A percentile compares a stretch with the other conserved stretches of the same genome.
These are phyloP conservation scores for Prunus kanzakura DNA, from an alignment of 306 rosid genomes.

Conservation along the genomic window DNA sequence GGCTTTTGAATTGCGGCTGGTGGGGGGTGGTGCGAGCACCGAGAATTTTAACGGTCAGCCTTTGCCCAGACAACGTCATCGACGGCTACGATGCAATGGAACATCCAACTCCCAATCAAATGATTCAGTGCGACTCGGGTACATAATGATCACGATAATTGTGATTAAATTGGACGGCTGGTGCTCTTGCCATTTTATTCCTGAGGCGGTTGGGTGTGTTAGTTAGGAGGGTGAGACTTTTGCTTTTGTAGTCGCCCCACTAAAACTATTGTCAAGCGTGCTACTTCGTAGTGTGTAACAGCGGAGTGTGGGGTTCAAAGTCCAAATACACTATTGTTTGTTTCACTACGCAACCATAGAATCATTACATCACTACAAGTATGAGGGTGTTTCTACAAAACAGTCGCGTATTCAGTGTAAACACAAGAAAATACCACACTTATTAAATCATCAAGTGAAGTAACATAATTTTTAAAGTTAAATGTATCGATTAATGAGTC, in stretches of 20 bases:
- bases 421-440: too few relatives aligned
- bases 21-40: background rate
- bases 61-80: background rate
- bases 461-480: too few relatives aligned
- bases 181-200: background rate
- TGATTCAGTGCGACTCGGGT: background rate
- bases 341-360: background rate
- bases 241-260: background rate
- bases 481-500: too few relatives aligned
- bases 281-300: background rate
- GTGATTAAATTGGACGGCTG: background rate
- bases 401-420: too few relatives aligned
- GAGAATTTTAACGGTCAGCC: background rate
- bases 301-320: background rate
- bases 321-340: background rate
- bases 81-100: background rate
- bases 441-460: too few relatives aligned
- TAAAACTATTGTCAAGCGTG: slow-evolving; percentile 8
- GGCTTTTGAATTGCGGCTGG: background rate
- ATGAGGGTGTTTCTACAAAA: too few relatives aligned
- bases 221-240: background rate
- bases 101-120: background rate
- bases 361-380: background rate
- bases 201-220: slow-evolving; percentile 13
- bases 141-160: background rate